These are phyloP conservation scores for Rhodomyrtus psidioides DNA, from an alignment of 441 rosid genomes.

Conservation along the genomic window DNA sequence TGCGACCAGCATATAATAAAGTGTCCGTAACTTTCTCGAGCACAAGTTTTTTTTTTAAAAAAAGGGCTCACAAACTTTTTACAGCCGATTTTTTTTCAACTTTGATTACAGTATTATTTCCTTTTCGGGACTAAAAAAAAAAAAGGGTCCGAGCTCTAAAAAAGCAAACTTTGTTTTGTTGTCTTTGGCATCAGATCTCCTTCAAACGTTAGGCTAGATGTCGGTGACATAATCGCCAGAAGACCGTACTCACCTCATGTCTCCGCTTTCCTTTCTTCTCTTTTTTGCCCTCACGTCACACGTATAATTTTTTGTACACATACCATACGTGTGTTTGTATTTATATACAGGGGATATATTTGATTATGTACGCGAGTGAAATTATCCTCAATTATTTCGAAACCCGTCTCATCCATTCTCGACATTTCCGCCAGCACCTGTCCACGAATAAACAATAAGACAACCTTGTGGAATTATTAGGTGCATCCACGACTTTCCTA, in stretches of 20 bases:
- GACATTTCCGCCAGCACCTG: not conserved
- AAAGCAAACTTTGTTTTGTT: not conserved
- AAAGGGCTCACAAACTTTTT: not conserved
- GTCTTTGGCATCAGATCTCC: not conserved
- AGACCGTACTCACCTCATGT: not conserved
- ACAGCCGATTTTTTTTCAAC: not conserved
- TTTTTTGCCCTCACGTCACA: not conserved
- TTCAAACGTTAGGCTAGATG: not conserved
- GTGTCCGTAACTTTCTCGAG: not conserved
- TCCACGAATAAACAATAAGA: not conserved
- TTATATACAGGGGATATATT: not conserved
- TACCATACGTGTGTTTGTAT: no score
- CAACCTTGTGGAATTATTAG: not conserved
- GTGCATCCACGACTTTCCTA: not conserved
- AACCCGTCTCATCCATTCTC: not conserved
- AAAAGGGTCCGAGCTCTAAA: not conserved
- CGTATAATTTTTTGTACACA: no score
- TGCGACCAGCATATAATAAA: not conserved
- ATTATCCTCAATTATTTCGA: not conserved
- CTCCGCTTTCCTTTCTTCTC: not conserved
- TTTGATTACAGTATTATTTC: not conserved
- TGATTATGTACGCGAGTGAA: no score
- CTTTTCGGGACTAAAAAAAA: not conserved
- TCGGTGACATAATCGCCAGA: not conserved
- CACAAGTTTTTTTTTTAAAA: no score